Evolutionary conservation across 805 yeast species (phyloP), one percentile per base, ranked within the genome.

Genomic region (Jamesozyma rosinii): DNA sequence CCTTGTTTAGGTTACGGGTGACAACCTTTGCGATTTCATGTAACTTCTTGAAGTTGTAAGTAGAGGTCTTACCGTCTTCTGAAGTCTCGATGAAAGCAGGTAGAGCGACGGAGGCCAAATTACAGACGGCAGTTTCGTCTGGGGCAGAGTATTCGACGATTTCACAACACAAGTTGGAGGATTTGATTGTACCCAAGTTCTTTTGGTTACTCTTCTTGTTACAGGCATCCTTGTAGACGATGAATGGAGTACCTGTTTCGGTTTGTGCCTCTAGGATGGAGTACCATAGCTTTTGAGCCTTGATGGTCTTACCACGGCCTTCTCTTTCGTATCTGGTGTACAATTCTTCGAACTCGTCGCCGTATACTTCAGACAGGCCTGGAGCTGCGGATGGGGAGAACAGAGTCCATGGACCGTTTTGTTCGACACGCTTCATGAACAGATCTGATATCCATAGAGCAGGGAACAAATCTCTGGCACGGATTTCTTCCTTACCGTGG

Each of bases 121-220:
- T 90, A 71, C 97, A 92, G 27, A 90, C 97, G 2, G 97, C 96
- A 41, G 86, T 83, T 69, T 90, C 97, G 27, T 85, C 84, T n/a
- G 85, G 79, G 4, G 92, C 78, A 3, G 95, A 85, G 63, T 85
- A 89, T 64, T 90, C 95, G 37, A 90, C 83, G 51, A 90, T 82
- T 66, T 90, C 98, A 65, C 95, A 84, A 65, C 98, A 90, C 58
- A 90, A 70, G 64, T 90, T 90, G 3, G 97, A 87, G 5, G 95
- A 85, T 65, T 89, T 89, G 64, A 90, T 90, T 15, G 81, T 77
- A 41, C 98, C 97, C 54, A 90, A 68, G 63, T 90, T 90, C 71
- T 86, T 78, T 64, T 90, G 98, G 65, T 90, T 90, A 37, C 88
- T 77, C 66, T 90, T 88, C 39, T 63, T 53, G 66, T 90, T 90